Evolutionary conservation across 345 rosid species (phyloP).

Genomic region (Trapa incisa): DNA sequence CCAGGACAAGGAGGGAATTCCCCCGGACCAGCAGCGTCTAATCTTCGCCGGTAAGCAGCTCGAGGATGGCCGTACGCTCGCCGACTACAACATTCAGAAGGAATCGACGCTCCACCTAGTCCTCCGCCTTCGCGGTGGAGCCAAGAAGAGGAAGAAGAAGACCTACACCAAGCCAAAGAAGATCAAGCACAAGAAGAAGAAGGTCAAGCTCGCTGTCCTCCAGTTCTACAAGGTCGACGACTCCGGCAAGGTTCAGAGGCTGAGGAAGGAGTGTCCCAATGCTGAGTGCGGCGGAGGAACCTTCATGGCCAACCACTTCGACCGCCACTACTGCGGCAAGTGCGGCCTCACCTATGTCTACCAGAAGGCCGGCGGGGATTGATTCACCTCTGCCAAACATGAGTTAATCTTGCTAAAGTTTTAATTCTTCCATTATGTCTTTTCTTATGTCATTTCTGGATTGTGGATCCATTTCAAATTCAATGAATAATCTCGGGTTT

Average conservation of each 20-base stretch:
- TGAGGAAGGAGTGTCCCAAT: conserved; percentile 7
- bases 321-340: conserved; percentile 7
- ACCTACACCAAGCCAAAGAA: conserved; percentile 9
- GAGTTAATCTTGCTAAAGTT: not conserved
- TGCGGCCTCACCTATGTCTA: conserved; percentile 6
- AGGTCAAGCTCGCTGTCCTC: conserved; percentile 9
- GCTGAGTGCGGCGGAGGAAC: conserved; percentile 6
- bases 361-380: conserved; percentile 7
- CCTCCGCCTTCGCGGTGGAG: conserved; percentile 9
- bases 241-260: conserved; percentile 6
- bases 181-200: conserved; percentile 10
- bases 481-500: too few relatives aligned
- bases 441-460: not conserved
- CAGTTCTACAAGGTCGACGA: conserved; percentile 8
- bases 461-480: not conserved
- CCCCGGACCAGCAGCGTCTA: conserved; percentile 2
- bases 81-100: conserved; percentile 8
- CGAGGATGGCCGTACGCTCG: conserved; percentile 9
- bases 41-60: conserved; percentile 8
- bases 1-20: conserved; percentile 1
- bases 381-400: not conserved
- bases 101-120: conserved; percentile 7
- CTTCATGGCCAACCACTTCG: conserved; percentile 8
- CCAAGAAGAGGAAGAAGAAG: conserved; percentile 11
- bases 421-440: not conserved